Conservation (phyloP, 179 eudicot genomes). For the Nepenthes alata region DNA sequence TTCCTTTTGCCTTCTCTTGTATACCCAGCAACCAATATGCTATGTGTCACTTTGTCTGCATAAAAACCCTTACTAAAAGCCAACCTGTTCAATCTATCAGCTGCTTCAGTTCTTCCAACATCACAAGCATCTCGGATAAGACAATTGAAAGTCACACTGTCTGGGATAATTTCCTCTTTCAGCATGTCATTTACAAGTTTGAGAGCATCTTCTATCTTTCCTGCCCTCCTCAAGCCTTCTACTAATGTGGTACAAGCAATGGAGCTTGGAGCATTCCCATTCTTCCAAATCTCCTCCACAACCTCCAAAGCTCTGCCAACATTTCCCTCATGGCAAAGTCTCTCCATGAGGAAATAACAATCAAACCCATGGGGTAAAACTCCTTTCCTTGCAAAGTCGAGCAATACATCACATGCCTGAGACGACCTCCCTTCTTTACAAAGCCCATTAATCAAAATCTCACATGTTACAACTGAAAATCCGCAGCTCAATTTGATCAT, state of each 20-base stretch:
- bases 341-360: conserved; percentile 41
- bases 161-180: conserved; percentile 41
- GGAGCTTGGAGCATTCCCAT: conserved; percentile 52
- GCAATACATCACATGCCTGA: conserved; percentile 54
- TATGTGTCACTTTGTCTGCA: conserved; percentile 50
- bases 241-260: conserved; percentile 67
- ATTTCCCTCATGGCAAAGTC: conserved; percentile 40
- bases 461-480: conserved; percentile 56
- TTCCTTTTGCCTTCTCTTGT: conserved; percentile 35
- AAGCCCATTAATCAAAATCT: conserved; percentile 70
- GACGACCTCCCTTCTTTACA: conserved; percentile 34
- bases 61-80: conserved; percentile 66
- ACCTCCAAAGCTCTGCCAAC: conserved; percentile 45
- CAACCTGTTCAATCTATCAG: conserved; percentile 60
- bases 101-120: conserved; percentile 41
- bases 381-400: conserved; percentile 56
- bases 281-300: conserved; percentile 54
- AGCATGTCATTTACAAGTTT: conserved; percentile 49
- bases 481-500: conserved; percentile 70
- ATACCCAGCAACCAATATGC: conserved; percentile 62
- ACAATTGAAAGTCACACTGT: conserved; percentile 78
- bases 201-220: conserved; percentile 36
- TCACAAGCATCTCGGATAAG: conserved; percentile 56
- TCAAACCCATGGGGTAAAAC: conserved; percentile 51
- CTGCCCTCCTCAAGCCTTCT: conserved; percentile 54